A percentile compares a stretch with the other conserved stretches of the same genome.
Evolutionary conservation across 2,329 filamentous ascomycete genomes (phyloP).

Genomic region (Hypoxylon sp.): DNA sequence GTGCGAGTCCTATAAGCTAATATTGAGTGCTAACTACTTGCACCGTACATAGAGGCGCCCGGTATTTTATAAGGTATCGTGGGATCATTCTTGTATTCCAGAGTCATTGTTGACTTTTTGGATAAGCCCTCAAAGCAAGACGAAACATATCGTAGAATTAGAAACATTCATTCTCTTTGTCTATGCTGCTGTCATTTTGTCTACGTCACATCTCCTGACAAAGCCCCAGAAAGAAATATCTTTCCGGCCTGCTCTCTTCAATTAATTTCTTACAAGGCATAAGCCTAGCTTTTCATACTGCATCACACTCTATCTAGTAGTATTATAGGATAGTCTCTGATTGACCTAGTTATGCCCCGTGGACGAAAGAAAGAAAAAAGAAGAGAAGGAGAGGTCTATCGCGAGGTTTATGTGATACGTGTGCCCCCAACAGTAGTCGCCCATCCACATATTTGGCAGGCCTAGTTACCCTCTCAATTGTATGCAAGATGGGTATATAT

Average conservation of each 20-base stretch:
- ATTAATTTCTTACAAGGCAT: background rate
- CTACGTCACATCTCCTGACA: background rate
- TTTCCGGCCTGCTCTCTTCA: background rate
- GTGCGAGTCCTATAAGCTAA: background rate
- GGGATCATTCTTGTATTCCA: background rate
- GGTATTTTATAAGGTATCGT: background rate
- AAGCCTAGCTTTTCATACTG: too few species aligned
- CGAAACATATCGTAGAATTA: background rate
- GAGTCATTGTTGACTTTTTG: conserved; percentile 1
- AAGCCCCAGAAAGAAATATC: background rate
- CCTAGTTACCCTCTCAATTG: background rate
- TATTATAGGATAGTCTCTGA: too few species aligned
- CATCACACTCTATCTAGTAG: too few species aligned
- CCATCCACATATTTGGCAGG: background rate
- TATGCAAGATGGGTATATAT: background rate
- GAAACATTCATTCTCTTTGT: background rate
- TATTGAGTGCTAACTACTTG: background rate
- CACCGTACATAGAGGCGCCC: background rate
- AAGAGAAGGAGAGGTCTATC: background rate
- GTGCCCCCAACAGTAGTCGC: too few species aligned
- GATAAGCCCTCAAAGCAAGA: background rate
- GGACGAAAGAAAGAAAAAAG: background rate
- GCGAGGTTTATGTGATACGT: background rate
- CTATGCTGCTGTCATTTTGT: background rate
- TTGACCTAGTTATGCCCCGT: background rate